Base-by-base conservation (phyloP, 2,329 filamentous ascomycete species). In the Trichoderma arundinaceum region DNA sequence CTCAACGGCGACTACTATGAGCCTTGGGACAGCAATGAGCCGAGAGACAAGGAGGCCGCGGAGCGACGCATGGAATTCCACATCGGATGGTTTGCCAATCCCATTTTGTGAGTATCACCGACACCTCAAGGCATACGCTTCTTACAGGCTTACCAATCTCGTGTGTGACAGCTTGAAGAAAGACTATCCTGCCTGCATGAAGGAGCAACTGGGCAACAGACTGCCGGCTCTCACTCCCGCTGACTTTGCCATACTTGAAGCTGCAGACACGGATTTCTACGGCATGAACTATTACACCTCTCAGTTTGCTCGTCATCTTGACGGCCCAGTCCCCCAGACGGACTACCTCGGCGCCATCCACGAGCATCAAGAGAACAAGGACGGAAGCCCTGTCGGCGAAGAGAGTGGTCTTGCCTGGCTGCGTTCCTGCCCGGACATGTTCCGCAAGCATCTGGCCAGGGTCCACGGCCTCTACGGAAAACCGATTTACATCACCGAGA, bases 241-340 rank as follows among this genome's bases (percentile, higher is more conserved):
- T 0, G 77, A 79, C 4, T 68, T 74, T 33, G 54, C 64, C 6
- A 59, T 76, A 0, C 69, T 78, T 0, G 56, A 66, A 0, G 68
- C 69, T 3, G 70, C 72, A 0, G 70, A 73, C 7, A 72, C 69
- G 3, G 73, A 75, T 58, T 80, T 79, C 59, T 80, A 79, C 65
- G 77, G 77, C 49, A 79, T 79, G 77, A 79, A 80, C 68, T 77
- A 75, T 65, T 80, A 80, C 73, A 78, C 78, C 0, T 75, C 75
- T 0, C 75, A 77, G 62, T 79, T 73, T 61, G 75, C 75, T 1
- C 72, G 71, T 2, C 74, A 77, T 58, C 66, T 70, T 2, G 49
- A 69, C 4, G 62, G 43, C 5, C 69, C 70, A 1, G 69, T 77
- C 1, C 62, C 71, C 0, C 70, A 66, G 5, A 74, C 72, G 1